These are phyloP conservation scores for Ganoderma multipileum DNA, from an alignment of 1,284 basidiomycete genomes.

Conservation along the genomic window DNA sequence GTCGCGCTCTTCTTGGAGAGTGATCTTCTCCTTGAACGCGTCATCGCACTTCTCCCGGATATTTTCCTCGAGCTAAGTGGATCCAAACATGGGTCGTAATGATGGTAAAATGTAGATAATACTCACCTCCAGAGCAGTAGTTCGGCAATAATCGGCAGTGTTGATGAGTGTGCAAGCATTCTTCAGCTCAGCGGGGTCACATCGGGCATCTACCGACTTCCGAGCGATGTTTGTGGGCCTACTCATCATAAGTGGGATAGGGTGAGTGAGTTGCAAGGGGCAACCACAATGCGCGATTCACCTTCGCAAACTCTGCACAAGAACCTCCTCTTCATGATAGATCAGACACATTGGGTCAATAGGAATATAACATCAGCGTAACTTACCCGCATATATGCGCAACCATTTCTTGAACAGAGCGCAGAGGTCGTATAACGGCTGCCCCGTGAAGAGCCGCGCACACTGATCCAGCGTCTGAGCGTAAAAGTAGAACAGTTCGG, in stretches of 20 bases:
- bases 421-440: slow-evolving; percentile 82
- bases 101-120: not conserved
- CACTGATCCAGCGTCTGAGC: slow-evolving; percentile 95
- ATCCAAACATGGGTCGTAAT: not conserved
- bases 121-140: slow-evolving; percentile 83
- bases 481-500: slow-evolving; percentile 98
- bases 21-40: slow-evolving; percentile 80
- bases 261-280: slow-evolving; percentile 1
- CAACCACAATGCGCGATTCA: slow-evolving; percentile 31
- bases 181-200: slow-evolving; percentile 76
- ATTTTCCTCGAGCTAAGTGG: slow-evolving; percentile 85
- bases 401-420: slow-evolving; percentile 93
- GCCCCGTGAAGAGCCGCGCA: slow-evolving; percentile 83
- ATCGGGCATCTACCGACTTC: slow-evolving; percentile 78
- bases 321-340: slow-evolving; percentile 73
- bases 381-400: slow-evolving; percentile 86
- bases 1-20: slow-evolving; percentile 87
- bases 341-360: not conserved
- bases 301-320: slow-evolving; percentile 78
- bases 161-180: slow-evolving; percentile 91
- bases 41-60: slow-evolving; percentile 84
- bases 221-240: slow-evolving; percentile 53
- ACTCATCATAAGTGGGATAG: not conserved
- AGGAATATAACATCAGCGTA: not conserved
- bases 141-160: slow-evolving; percentile 97